phyloP scores from a whole-genome alignment of 768 basidiomycete genomes.

The Pisolithus orientalis region DNA sequence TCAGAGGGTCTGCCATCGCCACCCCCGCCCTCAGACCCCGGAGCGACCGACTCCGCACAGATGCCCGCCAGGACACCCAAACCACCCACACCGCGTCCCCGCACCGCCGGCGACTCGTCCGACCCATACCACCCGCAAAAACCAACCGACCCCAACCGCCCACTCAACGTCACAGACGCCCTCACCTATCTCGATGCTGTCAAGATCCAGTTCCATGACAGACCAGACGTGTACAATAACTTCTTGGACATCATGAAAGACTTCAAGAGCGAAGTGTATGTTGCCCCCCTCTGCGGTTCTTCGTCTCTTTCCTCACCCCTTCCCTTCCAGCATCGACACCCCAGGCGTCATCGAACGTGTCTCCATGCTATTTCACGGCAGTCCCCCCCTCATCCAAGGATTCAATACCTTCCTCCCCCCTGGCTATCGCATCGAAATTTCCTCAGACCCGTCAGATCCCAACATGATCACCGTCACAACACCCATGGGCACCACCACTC shows the following conservation, averaged over 20 bases:
- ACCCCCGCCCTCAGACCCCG: background rate
- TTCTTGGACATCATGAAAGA: constrained; percentile 99
- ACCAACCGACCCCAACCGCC: constrained; percentile 43
- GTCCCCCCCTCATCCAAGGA: constrained; percentile 86
- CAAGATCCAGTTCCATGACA: constrained; percentile 84
- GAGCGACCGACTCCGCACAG: background rate
- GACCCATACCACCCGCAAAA: constrained; percentile 23
- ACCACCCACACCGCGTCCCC: constrained; percentile 36
- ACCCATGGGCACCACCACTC: constrained; percentile 65
- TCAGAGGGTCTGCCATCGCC: background rate
- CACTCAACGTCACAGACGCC: constrained; percentile 89
- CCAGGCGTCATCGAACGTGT: constrained; percentile 96
- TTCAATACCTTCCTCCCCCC: constrained; percentile 97
- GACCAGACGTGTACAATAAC: constrained; percentile 91
- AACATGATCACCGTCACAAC: constrained; percentile 80
- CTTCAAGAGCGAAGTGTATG: constrained; percentile 93
- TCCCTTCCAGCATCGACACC: constrained; percentile 76
- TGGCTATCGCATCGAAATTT: constrained; percentile 90
- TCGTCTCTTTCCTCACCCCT: constrained; percentile 6
- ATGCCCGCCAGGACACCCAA: constrained; percentile 22
- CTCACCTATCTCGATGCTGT: constrained; percentile 92
- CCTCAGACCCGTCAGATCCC: constrained; percentile 60
- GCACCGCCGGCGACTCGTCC: constrained; percentile 19
- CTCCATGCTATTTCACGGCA: constrained; percentile 86
- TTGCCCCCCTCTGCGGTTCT: constrained; percentile 9